Evolutionary conservation across 805 yeast genomes (phyloP), one percentile per base, ranked within the genome.

Genomic region (Ogataea zsoltii): DNA sequence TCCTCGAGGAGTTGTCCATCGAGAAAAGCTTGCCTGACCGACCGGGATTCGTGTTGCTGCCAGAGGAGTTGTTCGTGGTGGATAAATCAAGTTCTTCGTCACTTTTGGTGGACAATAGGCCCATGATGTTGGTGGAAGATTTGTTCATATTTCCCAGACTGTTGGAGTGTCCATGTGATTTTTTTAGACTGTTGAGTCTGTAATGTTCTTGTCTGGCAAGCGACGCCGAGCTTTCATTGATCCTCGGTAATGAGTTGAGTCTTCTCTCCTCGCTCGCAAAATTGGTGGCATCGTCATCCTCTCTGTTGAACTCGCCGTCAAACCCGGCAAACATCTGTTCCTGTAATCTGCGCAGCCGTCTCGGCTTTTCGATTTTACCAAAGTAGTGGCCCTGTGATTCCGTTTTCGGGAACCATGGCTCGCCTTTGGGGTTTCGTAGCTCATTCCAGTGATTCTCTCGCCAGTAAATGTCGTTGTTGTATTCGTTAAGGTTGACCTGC

Each of bases 401-500:
- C 11, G 34, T 11, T 15, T 46, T 33, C 0, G 80, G 80, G 54
- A 74, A 80, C 85, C 85, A 80, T 10, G 72, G 51, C 30, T 71
- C 67, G 0, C 83, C 83, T 1, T 62, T 56, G 1, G 78, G 62
- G 33, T 68, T 62, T 33, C 61, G 60, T 15, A 82, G 61, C 50
- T 80, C 82, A 52, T 70, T 60, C 79, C 84, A 79, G 57, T 79
- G 80, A 17, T 56, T 56, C n/a, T 68, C 60, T 49, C 84, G 62
- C 88, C 89, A 85, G 2, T 71, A 65, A 12, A 72, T 39, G 58
- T 85, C 91, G 44, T 76, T 72, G 11, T 77, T 61, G 25, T 74
- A 62, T 56, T 85, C 94, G 46, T 76, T 70, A 40, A 82, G 56
- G 43, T 81, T 85, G 4, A 85, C 72, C 41, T 84, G 82, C 91